phyloP scores from a whole-genome alignment of 345 rosid genomes.

The Populus alba region DNA sequence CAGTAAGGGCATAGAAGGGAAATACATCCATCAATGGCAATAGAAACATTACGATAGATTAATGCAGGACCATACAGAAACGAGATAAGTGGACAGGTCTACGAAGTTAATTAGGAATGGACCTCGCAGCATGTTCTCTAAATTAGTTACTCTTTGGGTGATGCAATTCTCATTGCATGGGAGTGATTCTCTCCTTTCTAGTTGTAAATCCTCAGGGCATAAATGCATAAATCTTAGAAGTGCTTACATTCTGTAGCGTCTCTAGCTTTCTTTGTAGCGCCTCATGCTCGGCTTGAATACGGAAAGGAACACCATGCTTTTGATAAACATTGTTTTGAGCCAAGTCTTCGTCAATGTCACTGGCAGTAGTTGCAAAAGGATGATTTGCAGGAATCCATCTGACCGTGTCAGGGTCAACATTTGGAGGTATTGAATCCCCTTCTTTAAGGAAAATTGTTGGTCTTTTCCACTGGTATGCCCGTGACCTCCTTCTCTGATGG shows the following conservation, averaged over 20 bases:
- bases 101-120: background rate
- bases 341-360: constrained; percentile 82
- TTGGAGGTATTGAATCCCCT: constrained; percentile 82
- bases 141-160: background rate
- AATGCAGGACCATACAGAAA: background rate
- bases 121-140: background rate
- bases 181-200: background rate
- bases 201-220: background rate
- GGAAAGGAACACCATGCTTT: constrained; percentile 89
- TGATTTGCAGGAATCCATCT: constrained; percentile 99
- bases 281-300: constrained; percentile 90
- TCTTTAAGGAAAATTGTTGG: constrained; percentile 87
- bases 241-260: constrained; percentile 67
- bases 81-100: background rate
- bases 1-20: background rate
- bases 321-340: constrained; percentile 90
- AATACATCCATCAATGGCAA: background rate
- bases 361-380: constrained; percentile 88
- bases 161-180: background rate
- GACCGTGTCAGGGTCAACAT: constrained; percentile 84
- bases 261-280: constrained; percentile 84
- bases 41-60: background rate
- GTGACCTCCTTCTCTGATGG: constrained; percentile 89
- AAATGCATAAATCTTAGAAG: background rate
- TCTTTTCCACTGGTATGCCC: constrained; percentile 97